phyloP scores from a whole-genome alignment of 1,139 yeast species.

The Geotrichum carabidarum region DNA sequence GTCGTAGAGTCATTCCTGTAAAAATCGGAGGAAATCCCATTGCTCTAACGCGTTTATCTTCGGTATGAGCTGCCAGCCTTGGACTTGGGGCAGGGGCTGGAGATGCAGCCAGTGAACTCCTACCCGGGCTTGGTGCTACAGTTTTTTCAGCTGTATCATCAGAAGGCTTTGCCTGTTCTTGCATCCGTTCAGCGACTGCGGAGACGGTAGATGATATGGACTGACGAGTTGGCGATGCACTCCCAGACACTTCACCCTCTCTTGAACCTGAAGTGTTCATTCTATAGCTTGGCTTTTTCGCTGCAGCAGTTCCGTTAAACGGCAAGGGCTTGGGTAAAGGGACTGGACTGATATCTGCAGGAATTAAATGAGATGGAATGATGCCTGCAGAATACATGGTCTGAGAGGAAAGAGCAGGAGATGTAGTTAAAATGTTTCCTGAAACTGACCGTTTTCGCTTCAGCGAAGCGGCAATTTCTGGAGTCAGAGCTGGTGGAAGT shows the following conservation, averaged over 20 bases:
- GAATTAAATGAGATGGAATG: conserved; percentile 18
- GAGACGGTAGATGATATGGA: conserved; percentile 4
- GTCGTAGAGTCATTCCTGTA: conserved; percentile 22
- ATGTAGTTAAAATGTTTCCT: neutral
- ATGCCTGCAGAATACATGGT: conserved; percentile 11
- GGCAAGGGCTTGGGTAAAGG: conserved; percentile 17
- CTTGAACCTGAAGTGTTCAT: neutral
- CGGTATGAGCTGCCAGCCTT: conserved; percentile 13
- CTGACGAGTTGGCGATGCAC: neutral
- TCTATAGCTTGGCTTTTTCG: conserved; percentile 1
- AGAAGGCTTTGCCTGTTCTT: neutral
- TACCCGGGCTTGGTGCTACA: neutral
- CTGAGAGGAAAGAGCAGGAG: conserved; percentile 2
- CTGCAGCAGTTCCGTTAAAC: conserved; percentile 7
- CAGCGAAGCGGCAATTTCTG: conserved; percentile 1
- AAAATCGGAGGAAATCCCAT: conserved; percentile 35
- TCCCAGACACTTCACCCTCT: neutral
- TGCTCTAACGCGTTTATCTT: conserved; percentile 28
- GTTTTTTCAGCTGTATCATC: conserved; percentile 20
- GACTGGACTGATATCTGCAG: conserved; percentile 15
- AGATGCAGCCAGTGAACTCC: conserved; percentile 13
- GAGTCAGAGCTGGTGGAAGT: neutral
- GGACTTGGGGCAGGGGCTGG: conserved; percentile 24
- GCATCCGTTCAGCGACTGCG: neutral
- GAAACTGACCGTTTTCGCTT: conserved; percentile 11